Percentiles rank a stretch among this genome's conserved stretches.
Conservation (phyloP, 768 basidiomycete species). For the Podaxis sp. region DNA sequence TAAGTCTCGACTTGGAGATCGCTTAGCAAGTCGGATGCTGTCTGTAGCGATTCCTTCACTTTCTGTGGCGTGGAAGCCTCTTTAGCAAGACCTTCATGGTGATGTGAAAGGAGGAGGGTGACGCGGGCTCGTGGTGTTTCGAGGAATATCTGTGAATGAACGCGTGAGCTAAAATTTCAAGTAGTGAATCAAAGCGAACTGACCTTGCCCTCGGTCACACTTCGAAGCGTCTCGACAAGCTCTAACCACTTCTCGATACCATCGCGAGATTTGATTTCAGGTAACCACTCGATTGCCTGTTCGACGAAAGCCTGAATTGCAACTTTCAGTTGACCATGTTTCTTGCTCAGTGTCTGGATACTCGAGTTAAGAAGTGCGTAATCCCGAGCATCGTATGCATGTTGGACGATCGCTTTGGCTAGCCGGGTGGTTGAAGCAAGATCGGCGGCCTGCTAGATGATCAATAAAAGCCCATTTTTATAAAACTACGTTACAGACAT, state of each 20-base stretch:
- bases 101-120: conserved; percentile 78
- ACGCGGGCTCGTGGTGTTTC: conserved; percentile 96
- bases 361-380: conserved; percentile 67
- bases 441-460: conserved; percentile 76
- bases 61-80: conserved; percentile 18
- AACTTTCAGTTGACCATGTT: conserved; percentile 94
- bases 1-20: conserved; percentile 99
- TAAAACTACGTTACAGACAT: conserved; percentile 48
- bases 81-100: conserved; percentile 67
- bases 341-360: conserved; percentile 76
- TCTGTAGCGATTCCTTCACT: conserved; percentile 69
- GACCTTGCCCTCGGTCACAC: conserved; percentile 96
- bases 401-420: conserved; percentile 65
- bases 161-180: background rate
- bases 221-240: conserved; percentile 82
- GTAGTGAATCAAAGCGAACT: conserved; percentile 18
- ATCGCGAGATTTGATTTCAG: conserved; percentile 62
- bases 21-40: conserved; percentile 86
- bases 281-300: conserved; percentile 75
- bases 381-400: conserved; percentile 70
- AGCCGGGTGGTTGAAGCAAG: conserved; percentile 86
- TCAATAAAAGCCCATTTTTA: background rate
- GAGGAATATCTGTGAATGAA: conserved; percentile 72
- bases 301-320: conserved; percentile 92
- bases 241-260: conserved; percentile 80